Evolutionary conservation across 306 rosid genomes (phyloP), one percentile per base, ranked within the genome.

Genomic region (Citrullus colocynthis): DNA sequence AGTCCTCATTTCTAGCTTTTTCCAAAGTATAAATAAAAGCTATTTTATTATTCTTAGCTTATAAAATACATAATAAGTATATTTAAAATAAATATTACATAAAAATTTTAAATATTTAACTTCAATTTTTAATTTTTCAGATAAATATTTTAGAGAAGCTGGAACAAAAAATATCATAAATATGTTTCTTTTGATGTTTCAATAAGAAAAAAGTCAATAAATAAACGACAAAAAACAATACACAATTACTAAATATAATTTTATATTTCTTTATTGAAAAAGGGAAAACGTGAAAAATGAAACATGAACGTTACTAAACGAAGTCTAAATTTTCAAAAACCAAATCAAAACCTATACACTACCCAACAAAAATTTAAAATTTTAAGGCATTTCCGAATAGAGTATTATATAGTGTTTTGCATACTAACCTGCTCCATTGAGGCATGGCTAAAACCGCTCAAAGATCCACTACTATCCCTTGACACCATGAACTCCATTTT

Each of bases 351-450:
- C 16, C 42, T 51, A 49, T 41, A 41, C 74, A 14, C 16, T n/a
- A 70, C 57, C n/a, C 75, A 44, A 42, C 5, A 70, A 42, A 24
- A 37, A 4, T 70, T 71, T 24, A 42, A 24, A 52, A 32, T 71
- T 56, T 41, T 49, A 54, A 20, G 9, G 58, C 24, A 28, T 55
- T 7, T 17, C n/a, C 8, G 2, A 15, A 52, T 45, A 5, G 7
- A 44, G 5, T 36, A 13, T 75, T 57, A 59, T 28, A 17, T 9
- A 30, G 18, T 16, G 30, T 70, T 30, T 49, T 16, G 63, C 34
- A 18, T 51, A 81, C 83, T 81, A 42, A 88, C 97, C 83, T 90
- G 96, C 9, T 84, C 89, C 55, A 17, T 34, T n/a, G 85, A 83
- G 83, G 54, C 42, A 70, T 30, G 56, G 75, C 80, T 81, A 76